A percentile compares a stretch with the other conserved stretches of the same genome.
Evolutionary conservation across 1,139 yeast genomes (phyloP).

Genomic region (Blastobotrys proliferans): DNA sequence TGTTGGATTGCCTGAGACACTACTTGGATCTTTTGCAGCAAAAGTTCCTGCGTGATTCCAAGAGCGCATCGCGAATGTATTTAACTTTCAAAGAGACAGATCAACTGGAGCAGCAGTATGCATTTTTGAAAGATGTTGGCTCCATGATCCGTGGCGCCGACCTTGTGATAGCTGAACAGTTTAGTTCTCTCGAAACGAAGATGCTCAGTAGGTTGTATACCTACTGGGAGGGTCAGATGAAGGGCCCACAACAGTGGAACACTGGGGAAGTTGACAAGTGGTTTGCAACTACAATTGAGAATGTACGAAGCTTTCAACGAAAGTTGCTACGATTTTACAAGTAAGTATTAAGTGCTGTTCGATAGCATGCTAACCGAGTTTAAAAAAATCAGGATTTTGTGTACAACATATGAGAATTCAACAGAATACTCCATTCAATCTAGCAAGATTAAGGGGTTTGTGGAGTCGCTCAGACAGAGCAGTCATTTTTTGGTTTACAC

Average conservation of each 20-base stretch:
- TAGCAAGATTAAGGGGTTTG: slow-evolving; percentile 44
- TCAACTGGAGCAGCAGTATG: slow-evolving; percentile 72
- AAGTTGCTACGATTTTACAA: slow-evolving; percentile 75
- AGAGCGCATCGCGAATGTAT: slow-evolving; percentile 36
- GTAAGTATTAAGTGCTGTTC: slow-evolving; percentile 16
- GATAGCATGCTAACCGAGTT: background rate
- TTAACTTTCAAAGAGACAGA: slow-evolving; percentile 92
- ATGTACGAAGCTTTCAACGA: slow-evolving; percentile 79
- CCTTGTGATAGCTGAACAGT: slow-evolving; percentile 70
- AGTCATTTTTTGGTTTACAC: slow-evolving; percentile 80
- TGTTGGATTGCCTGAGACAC: slow-evolving; percentile 70
- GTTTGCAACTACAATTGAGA: slow-evolving; percentile 80
- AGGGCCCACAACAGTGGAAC: slow-evolving; percentile 54
- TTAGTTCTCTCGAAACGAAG: slow-evolving; percentile 57
- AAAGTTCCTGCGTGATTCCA: slow-evolving; percentile 48
- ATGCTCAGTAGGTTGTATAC: slow-evolving; percentile 65
- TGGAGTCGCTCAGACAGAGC: slow-evolving; percentile 55
- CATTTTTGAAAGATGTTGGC: slow-evolving; percentile 70
- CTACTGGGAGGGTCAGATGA: slow-evolving; percentile 68
- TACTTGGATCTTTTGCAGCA: slow-evolving; percentile 66
- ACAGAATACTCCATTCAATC: slow-evolving; percentile 63
- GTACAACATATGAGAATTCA: slow-evolving; percentile 73
- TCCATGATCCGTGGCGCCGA: slow-evolving; percentile 78
- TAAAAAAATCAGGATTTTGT: slow-evolving; percentile 41
- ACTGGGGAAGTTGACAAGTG: slow-evolving; percentile 67